Base-by-base conservation (phyloP, 371 early-diverging fungal species). In the Cokeromyces recurvatus region DNA sequence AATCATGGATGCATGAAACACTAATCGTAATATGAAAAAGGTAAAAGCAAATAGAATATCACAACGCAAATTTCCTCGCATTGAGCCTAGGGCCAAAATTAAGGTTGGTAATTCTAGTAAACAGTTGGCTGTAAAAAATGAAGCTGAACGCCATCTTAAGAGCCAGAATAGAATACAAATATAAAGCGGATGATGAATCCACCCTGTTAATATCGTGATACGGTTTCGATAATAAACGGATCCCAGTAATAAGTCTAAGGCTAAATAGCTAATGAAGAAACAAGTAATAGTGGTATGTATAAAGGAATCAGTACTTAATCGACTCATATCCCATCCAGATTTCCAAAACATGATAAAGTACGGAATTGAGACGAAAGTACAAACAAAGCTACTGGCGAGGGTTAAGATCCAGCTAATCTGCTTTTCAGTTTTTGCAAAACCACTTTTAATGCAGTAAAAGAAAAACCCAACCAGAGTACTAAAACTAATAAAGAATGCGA, bases 131-230 rank as follows among this genome's bases (percentile, higher is more conserved):
- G 52, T 59, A 37, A 70, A 74, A 36, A 70, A 52, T 14, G 61
- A 51, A 1, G 57, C 53, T 9, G 54, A 64, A 14, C 25, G 38
- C 11, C 48, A 48, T n/a, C 43, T 40, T 2, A 74, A 35, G 15
- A 64, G 46, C 64, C 64, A 70, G 12, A 57, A 22, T 1, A 68
- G 43, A 8, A 65, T 49, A 25, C 43, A 34, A 9, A 57, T 56
- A 34, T 81, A 81, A 17, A 70, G 50, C 4, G 72, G 63, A 38
- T 81, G 81, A 49, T 81, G 81, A 7, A 74, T 50, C 70, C 77
- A 78, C 1, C 78, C 76, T 9, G 78, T 78, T 20, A 81, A 55
- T 2, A 72, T 43, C 10, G 74, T 74, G 22, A 78, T 62, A 19
- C 71, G 59, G 19, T 51, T 51, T n/a, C 66, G 54, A 39, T 81